Evolutionary conservation across 1,139 yeast genomes (phyloP), one percentile per base, ranked within the genome.

Genomic region (Taphrina communis): DNA sequence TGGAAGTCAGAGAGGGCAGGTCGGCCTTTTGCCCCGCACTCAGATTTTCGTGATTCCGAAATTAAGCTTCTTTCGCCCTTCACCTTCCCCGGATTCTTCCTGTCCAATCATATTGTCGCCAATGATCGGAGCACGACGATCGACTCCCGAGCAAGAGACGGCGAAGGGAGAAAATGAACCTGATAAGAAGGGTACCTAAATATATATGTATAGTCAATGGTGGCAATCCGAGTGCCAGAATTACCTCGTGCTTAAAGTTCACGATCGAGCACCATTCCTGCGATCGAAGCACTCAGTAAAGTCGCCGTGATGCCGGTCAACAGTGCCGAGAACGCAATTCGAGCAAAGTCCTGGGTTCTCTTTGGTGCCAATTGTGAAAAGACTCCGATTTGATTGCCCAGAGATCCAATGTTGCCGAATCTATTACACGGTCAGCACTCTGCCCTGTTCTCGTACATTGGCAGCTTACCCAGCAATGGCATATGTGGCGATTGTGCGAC

Each of bases 311-410:
- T 82, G 11, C 90, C 90, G 57, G 84, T 80, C 56, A 85, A 72
- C 72, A 86, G 82, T 1, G 89, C 82, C 51, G 86, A 82, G 56
- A 82, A 72, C 67, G 86, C 84, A 71, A 83, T 76, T 46, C 78
- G 71, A 6, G 88, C 80, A 71, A 86, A 82, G 68, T 84, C 86
- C 68, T 80, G 83, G 55, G 84, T 79, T 71, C 83, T 79, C 51
- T 80, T 79, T 63, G 87, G 87, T 59, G 88, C 86, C 73, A 86
- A 78, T 68, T 86, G 82, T 72, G 85, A 83, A 73, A 86, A 81
- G 41, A 86, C 89, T 75, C 89, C 89, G 74, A 86, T 79, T 71
- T 86, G 86, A 69, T 86, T 85, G 75, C 88, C 89, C 73, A 86
- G 80, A 4, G 88, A 84, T 46, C 89, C 89, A 71, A 86, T 79